A percentile compares a stretch with the other conserved stretches of the same genome.
These are phyloP conservation scores for Xylaria nigripes DNA, from an alignment of 495 filamentous ascomycete genomes.

Conservation along the genomic window DNA sequence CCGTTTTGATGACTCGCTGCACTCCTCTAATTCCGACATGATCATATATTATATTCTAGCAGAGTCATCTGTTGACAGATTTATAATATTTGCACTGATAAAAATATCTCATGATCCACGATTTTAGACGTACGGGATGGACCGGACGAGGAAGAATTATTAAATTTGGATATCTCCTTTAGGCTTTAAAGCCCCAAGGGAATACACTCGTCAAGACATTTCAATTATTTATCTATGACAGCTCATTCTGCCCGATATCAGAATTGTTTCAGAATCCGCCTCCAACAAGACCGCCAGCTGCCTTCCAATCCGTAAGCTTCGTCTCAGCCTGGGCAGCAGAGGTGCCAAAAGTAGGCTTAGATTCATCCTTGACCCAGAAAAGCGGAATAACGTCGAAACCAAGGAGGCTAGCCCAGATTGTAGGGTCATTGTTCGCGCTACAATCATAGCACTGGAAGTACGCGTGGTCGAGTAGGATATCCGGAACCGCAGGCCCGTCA, in stretches of 20 bases:
- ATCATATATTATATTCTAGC: no score
- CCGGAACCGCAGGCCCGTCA: slow-evolving; percentile 14
- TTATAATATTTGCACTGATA: no score
- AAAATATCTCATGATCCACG: no score
- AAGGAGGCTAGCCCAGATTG: slow-evolving; percentile 26
- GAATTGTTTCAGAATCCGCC: slow-evolving; percentile 41
- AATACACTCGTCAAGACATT: slow-evolving; percentile 28
- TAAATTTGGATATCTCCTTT: no score
- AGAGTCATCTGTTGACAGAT: no score
- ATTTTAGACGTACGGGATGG: no score
- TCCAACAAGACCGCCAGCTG: slow-evolving; percentile 23
- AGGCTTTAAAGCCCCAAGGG: no score
- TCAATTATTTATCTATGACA: slow-evolving; percentile 33
- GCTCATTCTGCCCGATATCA: slow-evolving; percentile 38
- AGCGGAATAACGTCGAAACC: slow-evolving; percentile 38
- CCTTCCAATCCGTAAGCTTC: slow-evolving; percentile 28
- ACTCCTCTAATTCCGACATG: no score
- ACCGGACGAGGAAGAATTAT: no score
- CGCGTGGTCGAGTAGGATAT: slow-evolving; percentile 29
- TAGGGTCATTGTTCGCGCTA: slow-evolving; percentile 32
- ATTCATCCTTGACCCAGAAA: slow-evolving; percentile 38
- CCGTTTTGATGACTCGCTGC: no score
- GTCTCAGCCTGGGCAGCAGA: slow-evolving; percentile 29
- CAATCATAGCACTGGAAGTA: slow-evolving; percentile 39
- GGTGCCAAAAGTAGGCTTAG: slow-evolving; percentile 32